These are phyloP conservation scores for Colletotrichum australisinense DNA, from an alignment of 2,329 filamentous ascomycete species.

Conservation along the genomic window DNA sequence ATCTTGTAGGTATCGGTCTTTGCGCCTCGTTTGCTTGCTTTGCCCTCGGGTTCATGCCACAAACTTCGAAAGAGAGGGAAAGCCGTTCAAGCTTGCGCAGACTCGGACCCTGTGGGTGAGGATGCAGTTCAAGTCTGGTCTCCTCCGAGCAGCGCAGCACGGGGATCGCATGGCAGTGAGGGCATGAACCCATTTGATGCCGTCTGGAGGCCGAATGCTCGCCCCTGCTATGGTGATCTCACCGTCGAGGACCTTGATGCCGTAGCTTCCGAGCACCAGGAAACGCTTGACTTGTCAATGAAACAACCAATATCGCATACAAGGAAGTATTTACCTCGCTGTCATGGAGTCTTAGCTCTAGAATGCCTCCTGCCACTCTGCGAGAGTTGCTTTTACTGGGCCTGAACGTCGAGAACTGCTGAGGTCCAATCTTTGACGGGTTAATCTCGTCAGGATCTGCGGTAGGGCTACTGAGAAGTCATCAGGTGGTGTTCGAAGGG, in stretches of 20 bases:
- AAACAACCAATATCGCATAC: not conserved
- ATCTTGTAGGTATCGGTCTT: slow-evolving; percentile 58
- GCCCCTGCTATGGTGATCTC: slow-evolving; percentile 75
- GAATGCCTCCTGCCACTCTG: slow-evolving; percentile 49
- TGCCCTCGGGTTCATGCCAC: slow-evolving; percentile 64
- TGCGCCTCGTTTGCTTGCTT: slow-evolving; percentile 36
- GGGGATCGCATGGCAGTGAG: slow-evolving; percentile 77
- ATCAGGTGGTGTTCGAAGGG: not conserved
- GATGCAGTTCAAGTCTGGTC: slow-evolving; percentile 64
- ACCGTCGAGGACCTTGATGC: slow-evolving; percentile 70
- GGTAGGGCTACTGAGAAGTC: not conserved
- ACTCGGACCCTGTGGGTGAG: slow-evolving; percentile 60
- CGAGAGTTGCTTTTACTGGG: slow-evolving; percentile 57
- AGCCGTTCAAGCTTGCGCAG: slow-evolving; percentile 67
- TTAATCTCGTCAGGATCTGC: not conserved
- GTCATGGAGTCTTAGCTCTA: slow-evolving; percentile 57
- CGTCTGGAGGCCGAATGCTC: slow-evolving; percentile 61
- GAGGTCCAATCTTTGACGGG: not conserved
- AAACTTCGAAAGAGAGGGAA: slow-evolving; percentile 74
- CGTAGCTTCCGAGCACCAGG: slow-evolving; percentile 75
- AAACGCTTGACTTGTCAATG: slow-evolving; percentile 61
- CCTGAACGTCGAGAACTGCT: slow-evolving; percentile 58
- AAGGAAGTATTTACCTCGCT: slow-evolving; percentile 55
- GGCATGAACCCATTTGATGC: slow-evolving; percentile 69
- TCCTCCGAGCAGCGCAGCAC: slow-evolving; percentile 68